Evolutionary conservation across 2,329 filamentous ascomycete species (phyloP), one percentile per base, ranked within the genome.

Genomic region (Salinomyces thailandicus): DNA sequence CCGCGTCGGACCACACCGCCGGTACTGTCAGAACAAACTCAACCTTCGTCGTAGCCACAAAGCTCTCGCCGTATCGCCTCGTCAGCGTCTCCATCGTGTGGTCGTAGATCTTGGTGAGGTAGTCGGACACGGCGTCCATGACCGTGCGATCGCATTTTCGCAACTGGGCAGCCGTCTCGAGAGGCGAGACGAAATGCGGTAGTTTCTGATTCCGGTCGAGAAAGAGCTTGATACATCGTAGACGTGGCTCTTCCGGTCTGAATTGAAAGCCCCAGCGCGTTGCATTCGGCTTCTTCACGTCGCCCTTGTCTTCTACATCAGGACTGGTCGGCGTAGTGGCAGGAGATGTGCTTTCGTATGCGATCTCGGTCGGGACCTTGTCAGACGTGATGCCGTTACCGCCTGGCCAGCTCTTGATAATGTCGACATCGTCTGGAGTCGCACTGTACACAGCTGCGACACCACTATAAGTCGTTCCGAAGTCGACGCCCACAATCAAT

Each of bases 311-410:
- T 6, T 33, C 32, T 15, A 28, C 24, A 13, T 8, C 36, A 18
- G 14, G 18, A 5, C 20, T 28, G 9, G 20, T 12, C 18, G 29
- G 29, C 20, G 26, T 33, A 31, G 29, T 33, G 30, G 35, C 8
- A 11, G 35, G 28, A 11, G 30, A 9, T 11, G 28, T 19, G n/a
- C 33, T 28, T 18, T 31, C 36, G 46, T 81, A 79, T 36, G 66
- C 61, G 38, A 87, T 79, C 58, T 87, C 82, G 11, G 81, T 85
- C 1, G 83, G 82, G 2, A 87, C 82, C 66, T 89, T 89, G 65
- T 89, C 82, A 22, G 81, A 85, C n/a, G 83, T 86, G 61, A 87
- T 85, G 50, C 81, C 81, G 53, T 87, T 86, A 18, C 81, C 81
- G 17, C 83, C 83, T 0, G 83, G 82, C 83, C 83, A 89, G 34